phyloP scores from a whole-genome alignment of 202 grass and related monocot species.

The Zizania palustris region DNA sequence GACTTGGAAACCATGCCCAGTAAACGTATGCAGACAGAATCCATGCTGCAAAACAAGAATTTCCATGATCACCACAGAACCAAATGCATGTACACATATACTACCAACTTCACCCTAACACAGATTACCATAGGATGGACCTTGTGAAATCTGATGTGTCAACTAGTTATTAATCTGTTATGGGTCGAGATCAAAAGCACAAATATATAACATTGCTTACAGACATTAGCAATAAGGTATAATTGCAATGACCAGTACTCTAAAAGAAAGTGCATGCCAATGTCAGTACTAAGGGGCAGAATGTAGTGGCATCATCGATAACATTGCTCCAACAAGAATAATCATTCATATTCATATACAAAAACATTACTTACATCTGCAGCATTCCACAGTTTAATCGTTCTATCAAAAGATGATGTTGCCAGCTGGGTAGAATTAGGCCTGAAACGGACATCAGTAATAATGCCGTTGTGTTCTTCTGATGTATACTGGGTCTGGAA shows the following conservation, averaged over 20 bases:
- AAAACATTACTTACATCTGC: slow-evolving; percentile 68
- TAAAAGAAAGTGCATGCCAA: background rate
- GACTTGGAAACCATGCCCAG: slow-evolving; percentile 65
- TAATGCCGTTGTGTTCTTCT: slow-evolving; percentile 70
- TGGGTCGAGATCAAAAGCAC: too few relatives aligned
- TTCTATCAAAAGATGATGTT: slow-evolving; percentile 93
- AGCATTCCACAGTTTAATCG: slow-evolving; percentile 87
- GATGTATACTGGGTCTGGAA: slow-evolving; percentile 81
- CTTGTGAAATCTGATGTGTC: slow-evolving; percentile 6
- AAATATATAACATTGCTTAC: background rate
- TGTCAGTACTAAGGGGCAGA: background rate
- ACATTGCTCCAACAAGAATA: background rate
- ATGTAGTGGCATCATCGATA: background rate
- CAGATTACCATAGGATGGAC: slow-evolving; percentile 9
- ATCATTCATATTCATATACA: slow-evolving; percentile 10
- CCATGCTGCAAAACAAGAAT: slow-evolving; percentile 70
- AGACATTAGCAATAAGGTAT: background rate
- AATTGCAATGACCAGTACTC: background rate
- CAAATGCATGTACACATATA: slow-evolving; percentile 12
- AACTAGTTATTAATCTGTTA: background rate
- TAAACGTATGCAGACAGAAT: slow-evolving; percentile 70
- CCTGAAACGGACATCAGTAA: slow-evolving; percentile 96
- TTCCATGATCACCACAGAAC: slow-evolving; percentile 11
- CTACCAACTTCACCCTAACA: background rate
- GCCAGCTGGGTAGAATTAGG: slow-evolving; percentile 81